Percentiles rank a stretch among this genome's conserved stretches.
Evolutionary conservation across 202 grass and related monocot genomes (phyloP).

Genomic region (Bolboschoenoplectus hybrid): DNA sequence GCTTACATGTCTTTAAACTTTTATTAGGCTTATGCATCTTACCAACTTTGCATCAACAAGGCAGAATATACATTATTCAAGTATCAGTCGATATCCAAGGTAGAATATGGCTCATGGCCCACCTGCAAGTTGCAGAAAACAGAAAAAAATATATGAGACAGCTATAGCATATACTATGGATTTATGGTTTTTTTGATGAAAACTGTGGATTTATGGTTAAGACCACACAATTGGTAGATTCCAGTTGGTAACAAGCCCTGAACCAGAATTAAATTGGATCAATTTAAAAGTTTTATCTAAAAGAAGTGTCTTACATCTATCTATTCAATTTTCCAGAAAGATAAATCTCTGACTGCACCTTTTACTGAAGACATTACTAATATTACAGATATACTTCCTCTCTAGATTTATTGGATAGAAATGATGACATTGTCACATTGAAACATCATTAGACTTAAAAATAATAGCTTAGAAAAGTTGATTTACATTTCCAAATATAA

Average conservation of each 20-base stretch:
- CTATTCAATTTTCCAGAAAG: neutral
- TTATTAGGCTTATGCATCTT: neutral
- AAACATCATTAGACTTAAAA: neutral
- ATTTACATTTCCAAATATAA: neutral
- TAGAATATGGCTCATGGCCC: conserved; percentile 83
- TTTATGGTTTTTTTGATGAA: neutral
- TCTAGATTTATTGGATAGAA: conserved; percentile 9
- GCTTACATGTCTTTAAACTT: conserved; percentile 14
- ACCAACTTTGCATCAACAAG: conserved; percentile 7
- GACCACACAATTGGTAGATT: neutral
- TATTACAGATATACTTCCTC: neutral
- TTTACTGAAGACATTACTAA: neutral
- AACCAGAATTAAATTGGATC: neutral
- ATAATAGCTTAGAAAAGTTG: neutral
- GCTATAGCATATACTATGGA: neutral
- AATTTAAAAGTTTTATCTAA: neutral
- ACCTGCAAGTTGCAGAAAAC: conserved; percentile 51
- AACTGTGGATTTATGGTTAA: neutral
- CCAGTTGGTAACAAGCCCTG: neutral
- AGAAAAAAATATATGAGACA: conserved; percentile 5
- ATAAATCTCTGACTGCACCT: neutral
- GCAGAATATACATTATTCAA: conserved; percentile 14
- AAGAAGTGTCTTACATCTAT: neutral
- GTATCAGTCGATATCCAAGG: conserved; percentile 85
- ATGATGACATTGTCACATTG: neutral